Evolutionary conservation across 768 basidiomycete genomes (phyloP), one percentile per base, ranked within the genome.

Genomic region (Suillus cothurnatus): DNA sequence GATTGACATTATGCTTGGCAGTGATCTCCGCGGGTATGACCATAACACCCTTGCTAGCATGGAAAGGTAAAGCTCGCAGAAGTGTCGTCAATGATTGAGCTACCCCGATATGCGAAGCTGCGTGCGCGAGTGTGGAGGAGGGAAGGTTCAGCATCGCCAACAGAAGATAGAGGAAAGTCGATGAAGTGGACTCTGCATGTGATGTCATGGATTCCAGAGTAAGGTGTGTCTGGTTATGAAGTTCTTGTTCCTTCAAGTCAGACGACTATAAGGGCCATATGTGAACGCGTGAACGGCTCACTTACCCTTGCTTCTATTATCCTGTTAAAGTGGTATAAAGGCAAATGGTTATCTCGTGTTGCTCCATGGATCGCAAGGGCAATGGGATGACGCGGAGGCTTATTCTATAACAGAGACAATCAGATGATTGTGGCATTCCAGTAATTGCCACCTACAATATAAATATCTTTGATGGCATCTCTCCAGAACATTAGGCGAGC

Each of bases 401-500:
- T 88, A 72, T 85, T 85, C 92, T 94, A 79, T 65, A 64, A 66
- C 65, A 61, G 59, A 56, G 67, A 74, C 56, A 64, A 55, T 66
- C 52, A 70, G 58, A 68, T 65, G n/a, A 55, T 21, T 47, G 23
- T 11, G 31, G 36, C 59, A 43, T 58, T 38, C 45, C 55, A 17
- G 21, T 19, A 38, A 62, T 32, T 83, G 74, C 71, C 53, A 73
- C 76, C 65, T 58, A 91, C 93, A 72, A 89, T 84, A 70, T 79
- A 79, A 26, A 93, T 85, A 56, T 78, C 83, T 70, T 88, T 91
- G 32, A 94, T 71, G 15, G 91, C 88, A 72, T 95, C 92, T 70
- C 87, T 85, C 93, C 93, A 95, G 74, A 94, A 95, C 73, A 94
- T 89, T 81, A 93, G 85, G 68, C 92, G 84, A 84, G 94, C 92